These are phyloP conservation scores for Boletus tylopilopsis DNA, from an alignment of 768 basidiomycete species.

Conservation along the genomic window DNA sequence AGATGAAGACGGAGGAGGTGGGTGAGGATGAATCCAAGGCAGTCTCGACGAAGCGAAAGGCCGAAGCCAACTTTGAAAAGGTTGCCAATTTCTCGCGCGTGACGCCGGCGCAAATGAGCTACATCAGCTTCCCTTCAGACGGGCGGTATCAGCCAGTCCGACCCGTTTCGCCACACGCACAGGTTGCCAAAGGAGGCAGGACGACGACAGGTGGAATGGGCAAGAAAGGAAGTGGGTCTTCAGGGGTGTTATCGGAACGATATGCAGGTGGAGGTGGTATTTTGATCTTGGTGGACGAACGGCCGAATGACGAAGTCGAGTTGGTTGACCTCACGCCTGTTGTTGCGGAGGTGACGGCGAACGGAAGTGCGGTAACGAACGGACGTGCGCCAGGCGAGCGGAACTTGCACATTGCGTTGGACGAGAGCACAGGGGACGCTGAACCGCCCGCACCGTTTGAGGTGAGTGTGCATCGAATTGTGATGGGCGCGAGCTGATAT, in stretches of 20 bases:
- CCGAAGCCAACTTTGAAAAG: slow-evolving; percentile 72
- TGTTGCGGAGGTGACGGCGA: slow-evolving; percentile 13
- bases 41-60: slow-evolving; percentile 53
- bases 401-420: slow-evolving; percentile 59
- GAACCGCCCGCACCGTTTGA: slow-evolving; percentile 80
- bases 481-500: slow-evolving; percentile 2
- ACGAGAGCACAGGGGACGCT: slow-evolving; percentile 68
- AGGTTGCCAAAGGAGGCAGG: slow-evolving; percentile 35
- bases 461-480: slow-evolving; percentile 43
- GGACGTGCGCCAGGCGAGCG: slow-evolving; percentile 19
- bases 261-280: slow-evolving; percentile 86
- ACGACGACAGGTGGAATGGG: slow-evolving; percentile 19
- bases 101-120: slow-evolving; percentile 81
- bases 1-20: slow-evolving; percentile 73
- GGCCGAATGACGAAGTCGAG: slow-evolving; percentile 67
- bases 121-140: slow-evolving; percentile 76
- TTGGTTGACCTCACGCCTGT: slow-evolving; percentile 58
- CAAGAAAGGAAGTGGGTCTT: slow-evolving; percentile 29
- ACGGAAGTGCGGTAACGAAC: slow-evolving; percentile 30
- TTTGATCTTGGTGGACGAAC: slow-evolving; percentile 72
- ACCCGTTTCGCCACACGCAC: slow-evolving; percentile 52
- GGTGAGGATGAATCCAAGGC: slow-evolving; percentile 54
- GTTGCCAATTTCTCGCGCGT: slow-evolving; percentile 90
- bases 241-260: slow-evolving; percentile 47
- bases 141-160: slow-evolving; percentile 89